phyloP scores from a whole-genome alignment of 2,329 filamentous ascomycete genomes.

The Aspergillus novoparasiticus region DNA sequence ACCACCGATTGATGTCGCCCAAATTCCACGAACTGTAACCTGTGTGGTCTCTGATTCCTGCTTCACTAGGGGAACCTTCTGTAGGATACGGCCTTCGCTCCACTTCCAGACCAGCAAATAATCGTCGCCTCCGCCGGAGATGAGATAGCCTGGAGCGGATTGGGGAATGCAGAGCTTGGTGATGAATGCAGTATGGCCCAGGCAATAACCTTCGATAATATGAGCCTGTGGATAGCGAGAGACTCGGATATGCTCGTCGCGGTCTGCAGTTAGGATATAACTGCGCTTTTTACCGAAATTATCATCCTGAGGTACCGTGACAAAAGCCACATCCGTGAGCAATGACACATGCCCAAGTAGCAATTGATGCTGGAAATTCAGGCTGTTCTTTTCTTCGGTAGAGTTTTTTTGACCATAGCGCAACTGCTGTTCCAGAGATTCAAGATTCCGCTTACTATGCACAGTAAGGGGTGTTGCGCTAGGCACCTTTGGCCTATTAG shows the following conservation, averaged over 20 bases:
- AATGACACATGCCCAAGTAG: slow-evolving; percentile 94
- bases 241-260: slow-evolving; percentile 84
- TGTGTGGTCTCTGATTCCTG: slow-evolving; percentile 26
- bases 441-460: slow-evolving; percentile 62
- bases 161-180: slow-evolving; percentile 70
- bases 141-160: slow-evolving; percentile 61
- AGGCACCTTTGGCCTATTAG: slow-evolving; percentile 46
- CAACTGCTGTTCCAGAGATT: slow-evolving; percentile 59
- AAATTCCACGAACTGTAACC: slow-evolving; percentile 56
- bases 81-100: slow-evolving; percentile 48
- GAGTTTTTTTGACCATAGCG: slow-evolving; percentile 47
- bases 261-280: slow-evolving; percentile 69
- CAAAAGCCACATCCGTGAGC: slow-evolving; percentile 73
- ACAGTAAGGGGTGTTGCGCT: slow-evolving; percentile 62
- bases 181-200: slow-evolving; percentile 86
- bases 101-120: slow-evolving; percentile 83
- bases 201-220: slow-evolving; percentile 85
- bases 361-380: slow-evolving; percentile 72
- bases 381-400: slow-evolving; percentile 51
- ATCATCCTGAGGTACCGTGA: slow-evolving; percentile 46
- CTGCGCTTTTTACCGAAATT: slow-evolving; percentile 50
- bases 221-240: slow-evolving; percentile 83
- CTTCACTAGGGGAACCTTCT: slow-evolving; percentile 33
- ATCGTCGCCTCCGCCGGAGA: slow-evolving; percentile 86
- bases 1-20: slow-evolving; percentile 36